Percentiles rank a stretch among this genome's conserved stretches.
phyloP scores from a whole-genome alignment of 257 asterid species.

The Fraxinus pennsylvanica region DNA sequence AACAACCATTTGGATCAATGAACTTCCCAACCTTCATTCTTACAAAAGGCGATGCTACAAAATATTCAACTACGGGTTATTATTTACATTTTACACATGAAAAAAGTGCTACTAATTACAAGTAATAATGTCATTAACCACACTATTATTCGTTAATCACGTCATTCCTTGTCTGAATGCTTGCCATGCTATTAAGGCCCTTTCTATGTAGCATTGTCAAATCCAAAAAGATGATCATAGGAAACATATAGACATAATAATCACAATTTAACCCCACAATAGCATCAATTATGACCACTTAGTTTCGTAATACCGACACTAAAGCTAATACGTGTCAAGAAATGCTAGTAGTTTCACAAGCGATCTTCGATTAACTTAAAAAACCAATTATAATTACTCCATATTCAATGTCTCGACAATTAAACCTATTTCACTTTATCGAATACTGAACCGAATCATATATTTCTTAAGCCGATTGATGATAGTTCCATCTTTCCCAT shows the following conservation, averaged over 20 bases:
- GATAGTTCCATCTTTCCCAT: neutral
- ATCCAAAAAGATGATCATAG: neutral
- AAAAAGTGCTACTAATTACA: neutral
- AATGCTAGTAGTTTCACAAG: neutral
- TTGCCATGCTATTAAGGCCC: neutral
- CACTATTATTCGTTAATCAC: neutral
- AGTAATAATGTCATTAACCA: neutral
- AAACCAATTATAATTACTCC: too few species aligned
- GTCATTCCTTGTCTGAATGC: neutral
- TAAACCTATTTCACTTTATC: too few species aligned
- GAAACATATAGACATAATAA: neutral
- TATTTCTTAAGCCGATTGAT: neutral
- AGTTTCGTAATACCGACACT: neutral
- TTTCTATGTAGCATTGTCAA: neutral
- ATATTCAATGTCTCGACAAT: too few species aligned
- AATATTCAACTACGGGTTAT: too few species aligned
- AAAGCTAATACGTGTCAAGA: neutral
- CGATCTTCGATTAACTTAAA: neutral
- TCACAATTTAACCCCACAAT: conserved; percentile 6
- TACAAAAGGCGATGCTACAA: too few species aligned
- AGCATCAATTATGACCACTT: neutral
- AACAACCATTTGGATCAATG: too few species aligned
- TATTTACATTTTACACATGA: neutral
- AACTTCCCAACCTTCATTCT: too few species aligned
- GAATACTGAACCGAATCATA: too few species aligned